These are phyloP conservation scores for Eucalyptus sp. DNA, from an alignment of 345 rosid genomes.

Conservation along the genomic window DNA sequence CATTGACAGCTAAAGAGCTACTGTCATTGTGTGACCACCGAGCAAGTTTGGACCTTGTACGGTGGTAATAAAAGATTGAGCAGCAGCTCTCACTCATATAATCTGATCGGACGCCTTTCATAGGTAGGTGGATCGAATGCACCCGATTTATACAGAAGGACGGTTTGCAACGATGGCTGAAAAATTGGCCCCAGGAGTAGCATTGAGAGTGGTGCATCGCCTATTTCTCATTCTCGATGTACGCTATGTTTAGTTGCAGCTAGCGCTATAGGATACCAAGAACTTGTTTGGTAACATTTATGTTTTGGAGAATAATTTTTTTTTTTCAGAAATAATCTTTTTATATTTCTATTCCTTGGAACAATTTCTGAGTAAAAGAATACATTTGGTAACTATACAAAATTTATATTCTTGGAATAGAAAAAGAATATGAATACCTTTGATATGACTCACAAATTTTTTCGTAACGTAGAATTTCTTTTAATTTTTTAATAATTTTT, in stretches of 20 bases:
- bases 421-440: too few species aligned
- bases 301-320: accelerated
- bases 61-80: background rate
- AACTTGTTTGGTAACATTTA: accelerated
- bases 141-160: background rate
- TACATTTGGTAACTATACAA: accelerated
- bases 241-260: accelerated
- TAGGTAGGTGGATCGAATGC: background rate
- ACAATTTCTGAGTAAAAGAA: too few species aligned
- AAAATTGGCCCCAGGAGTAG: background rate
- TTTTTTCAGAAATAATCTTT: too few species aligned
- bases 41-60: background rate
- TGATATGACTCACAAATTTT: accelerated
- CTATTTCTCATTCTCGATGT: background rate
- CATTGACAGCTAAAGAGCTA: background rate
- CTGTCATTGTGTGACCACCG: background rate
- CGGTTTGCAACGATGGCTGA: background rate
- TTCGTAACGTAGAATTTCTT: too few species aligned
- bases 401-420: accelerated
- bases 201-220: background rate
- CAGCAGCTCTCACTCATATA: background rate
- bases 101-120: background rate
- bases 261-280: background rate
- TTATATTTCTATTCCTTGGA: accelerated
- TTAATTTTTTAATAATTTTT: too few species aligned